Conservation (phyloP, 1,139 yeast species). For the Yamadazyma epiphylla region DNA sequence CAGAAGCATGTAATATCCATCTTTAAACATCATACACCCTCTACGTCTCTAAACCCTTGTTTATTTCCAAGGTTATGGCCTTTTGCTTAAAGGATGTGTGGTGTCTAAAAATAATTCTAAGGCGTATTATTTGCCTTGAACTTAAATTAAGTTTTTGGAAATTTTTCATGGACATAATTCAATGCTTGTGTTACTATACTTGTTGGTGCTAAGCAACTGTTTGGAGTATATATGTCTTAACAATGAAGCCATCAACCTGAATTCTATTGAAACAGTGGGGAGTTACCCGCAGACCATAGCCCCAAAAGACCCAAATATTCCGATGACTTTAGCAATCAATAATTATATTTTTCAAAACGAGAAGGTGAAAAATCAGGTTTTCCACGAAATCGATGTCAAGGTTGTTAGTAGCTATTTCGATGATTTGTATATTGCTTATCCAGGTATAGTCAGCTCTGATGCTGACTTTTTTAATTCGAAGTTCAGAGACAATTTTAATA, state of each 20-base stretch:
- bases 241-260: background rate
- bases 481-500: constrained; percentile 9
- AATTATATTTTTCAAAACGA: constrained; percentile 9
- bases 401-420: constrained; percentile 9
- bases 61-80: too few relatives aligned
- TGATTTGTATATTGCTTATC: constrained; percentile 10
- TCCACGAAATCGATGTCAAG: constrained; percentile 12
- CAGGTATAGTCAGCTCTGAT: constrained; percentile 3
- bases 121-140: too few relatives aligned
- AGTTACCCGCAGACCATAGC: constrained; percentile 11
- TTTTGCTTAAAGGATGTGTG: too few relatives aligned
- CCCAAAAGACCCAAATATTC: constrained; percentile 8
- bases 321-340: constrained; percentile 11
- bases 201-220: background rate
- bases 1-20: too few relatives aligned
- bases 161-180: too few relatives aligned
- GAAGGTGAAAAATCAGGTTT: constrained; percentile 3
- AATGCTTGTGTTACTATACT: too few relatives aligned
- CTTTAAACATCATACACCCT: too few relatives aligned
- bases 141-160: too few relatives aligned
- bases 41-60: too few relatives aligned
- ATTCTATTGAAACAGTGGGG: constrained; percentile 6
- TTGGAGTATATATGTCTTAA: constrained; percentile 3
- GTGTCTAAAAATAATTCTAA: too few relatives aligned
- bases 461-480: constrained; percentile 2